Evolutionary conservation across 139 green algal genomes (phyloP), one percentile per base, ranked within the genome.

Genomic region (Chlamydomonas sp.): DNA sequence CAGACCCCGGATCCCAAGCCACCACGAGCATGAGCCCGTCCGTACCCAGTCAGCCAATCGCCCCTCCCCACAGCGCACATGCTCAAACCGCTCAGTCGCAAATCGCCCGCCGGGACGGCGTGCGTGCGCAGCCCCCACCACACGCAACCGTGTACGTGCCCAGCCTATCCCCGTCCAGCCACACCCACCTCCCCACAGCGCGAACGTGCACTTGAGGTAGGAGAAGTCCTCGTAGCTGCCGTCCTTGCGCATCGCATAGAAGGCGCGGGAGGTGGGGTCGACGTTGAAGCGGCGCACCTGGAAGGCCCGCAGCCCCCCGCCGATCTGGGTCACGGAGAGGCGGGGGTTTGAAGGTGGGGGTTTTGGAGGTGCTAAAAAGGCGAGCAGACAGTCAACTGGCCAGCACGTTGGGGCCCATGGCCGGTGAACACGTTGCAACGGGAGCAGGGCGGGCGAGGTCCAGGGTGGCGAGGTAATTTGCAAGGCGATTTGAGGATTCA

Each of bases 141-240:
- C 31, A 49, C 31, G 31, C 31, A 49, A 49, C 31, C 31, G 31
- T 49, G 31, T 49, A 49, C 31, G 31, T 49, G 31, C 31, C 31
- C 31, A 49, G 31, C 31, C 31, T 49, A 49, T 49, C 31, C 31
- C 59, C 79, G 68, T 18, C 71, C 78, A 0, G 10, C 71, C 63
- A 62, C 83, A 17, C 83, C 86, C 61, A 87, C 87, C 93, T 16
- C 91, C 75, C 81, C 96, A 97, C 63, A 96, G 74, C 7, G 10
- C 74, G 12, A 17, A 62, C 1, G 95, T 63, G 90, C 95, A 97
- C 92, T 97, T 97, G 74, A 93, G 74, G 90, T 96, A 97, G 5
- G 90, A 95, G 67, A 98, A 96, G 91, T 98, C 95, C 88, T 98
- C 95, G 0, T 80, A 57, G 9, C 7, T 92, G 87, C 94, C 94